Evolutionary conservation across 225 moss, liverwort and hornwort genomes (phyloP).

Genomic region (Asterella californica): DNA sequence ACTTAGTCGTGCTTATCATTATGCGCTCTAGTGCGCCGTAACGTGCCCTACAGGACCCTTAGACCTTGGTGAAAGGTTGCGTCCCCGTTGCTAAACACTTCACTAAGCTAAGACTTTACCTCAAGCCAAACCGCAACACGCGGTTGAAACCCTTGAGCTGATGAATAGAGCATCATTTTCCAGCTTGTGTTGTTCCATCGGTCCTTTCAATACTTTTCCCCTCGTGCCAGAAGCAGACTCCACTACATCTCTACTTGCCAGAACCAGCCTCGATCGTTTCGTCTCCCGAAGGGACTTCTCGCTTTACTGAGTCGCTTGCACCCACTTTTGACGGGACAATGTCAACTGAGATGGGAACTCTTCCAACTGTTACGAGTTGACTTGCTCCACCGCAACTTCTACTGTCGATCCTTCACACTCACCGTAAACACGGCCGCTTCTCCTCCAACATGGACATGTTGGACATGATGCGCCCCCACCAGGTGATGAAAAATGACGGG

Average conservation of each 20-base stretch:
- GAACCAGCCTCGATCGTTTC: slow-evolving; percentile 54
- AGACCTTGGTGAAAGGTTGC: slow-evolving; percentile 3
- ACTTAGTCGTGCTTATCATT: slow-evolving; percentile 19
- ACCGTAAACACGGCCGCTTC: slow-evolving; percentile 11
- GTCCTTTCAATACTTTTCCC: slow-evolving; percentile 24
- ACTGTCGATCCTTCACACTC: slow-evolving; percentile 34
- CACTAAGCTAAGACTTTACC: slow-evolving; percentile 21
- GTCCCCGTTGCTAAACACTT: slow-evolving; percentile 18
- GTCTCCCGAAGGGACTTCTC: slow-evolving; percentile 53
- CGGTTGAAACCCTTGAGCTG: slow-evolving; percentile 13
- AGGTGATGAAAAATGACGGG: slow-evolving; percentile 19
- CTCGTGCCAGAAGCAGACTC: slow-evolving; percentile 13
- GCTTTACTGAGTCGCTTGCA: slow-evolving; percentile 22
- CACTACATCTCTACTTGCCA: slow-evolving; percentile 40
- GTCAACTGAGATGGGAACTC: slow-evolving; percentile 29
- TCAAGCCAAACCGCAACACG: slow-evolving; percentile 17
- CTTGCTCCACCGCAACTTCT: slow-evolving; percentile 40
- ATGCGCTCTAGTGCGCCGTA: slow-evolving; percentile 7
- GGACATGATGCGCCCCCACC: slow-evolving; percentile 29
- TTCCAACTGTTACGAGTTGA: slow-evolving; percentile 31
- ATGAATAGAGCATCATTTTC: background rate
- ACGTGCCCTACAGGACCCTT: background rate
- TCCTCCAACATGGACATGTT: slow-evolving; percentile 13
- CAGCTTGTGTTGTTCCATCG: slow-evolving; percentile 15
- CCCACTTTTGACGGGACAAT: slow-evolving; percentile 11